These are phyloP conservation scores for Psilocybe tampanensis DNA, from an alignment of 768 basidiomycete genomes.

Conservation along the genomic window DNA sequence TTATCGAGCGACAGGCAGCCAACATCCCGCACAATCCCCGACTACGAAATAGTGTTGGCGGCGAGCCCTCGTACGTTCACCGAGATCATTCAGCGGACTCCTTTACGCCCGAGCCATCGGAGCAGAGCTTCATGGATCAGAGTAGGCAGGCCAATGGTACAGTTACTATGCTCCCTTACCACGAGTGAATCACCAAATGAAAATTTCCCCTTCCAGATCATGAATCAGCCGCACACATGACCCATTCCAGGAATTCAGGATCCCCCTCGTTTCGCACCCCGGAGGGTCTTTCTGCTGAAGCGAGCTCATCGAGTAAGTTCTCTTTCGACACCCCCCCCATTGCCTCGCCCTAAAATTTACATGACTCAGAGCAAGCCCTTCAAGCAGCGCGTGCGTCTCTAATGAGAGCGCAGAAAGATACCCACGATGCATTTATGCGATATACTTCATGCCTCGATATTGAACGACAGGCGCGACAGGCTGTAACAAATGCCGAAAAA, in stretches of 20 bases:
- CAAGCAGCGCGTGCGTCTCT: constrained; percentile 62
- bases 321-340: constrained; percentile 6
- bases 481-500: constrained; percentile 65
- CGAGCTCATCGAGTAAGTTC: constrained; percentile 58
- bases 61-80: constrained; percentile 36
- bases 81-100: constrained; percentile 50
- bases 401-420: constrained; percentile 68
- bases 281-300: constrained; percentile 60
- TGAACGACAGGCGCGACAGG: constrained; percentile 66
- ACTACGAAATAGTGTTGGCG: constrained; percentile 55
- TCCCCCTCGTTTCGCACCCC: constrained; percentile 54
- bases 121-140: constrained; percentile 42
- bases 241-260: constrained; percentile 46
- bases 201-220: constrained; percentile 28
- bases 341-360: constrained; percentile 21
- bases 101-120: constrained; percentile 50
- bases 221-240: constrained; percentile 35
- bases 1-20: constrained; percentile 78
- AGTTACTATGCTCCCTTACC: constrained; percentile 12
- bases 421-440: constrained; percentile 69
- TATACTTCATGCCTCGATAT: constrained; percentile 72
- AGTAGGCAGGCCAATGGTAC: constrained; percentile 34
- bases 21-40: constrained; percentile 81
- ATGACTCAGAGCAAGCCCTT: constrained; percentile 55
- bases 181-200: constrained; percentile 2